Percentiles rank a stretch among this genome's conserved stretches.
These are phyloP conservation scores for Exophiala xenobiotica DNA, from an alignment of 2,329 filamentous ascomycete species.

Conservation along the genomic window DNA sequence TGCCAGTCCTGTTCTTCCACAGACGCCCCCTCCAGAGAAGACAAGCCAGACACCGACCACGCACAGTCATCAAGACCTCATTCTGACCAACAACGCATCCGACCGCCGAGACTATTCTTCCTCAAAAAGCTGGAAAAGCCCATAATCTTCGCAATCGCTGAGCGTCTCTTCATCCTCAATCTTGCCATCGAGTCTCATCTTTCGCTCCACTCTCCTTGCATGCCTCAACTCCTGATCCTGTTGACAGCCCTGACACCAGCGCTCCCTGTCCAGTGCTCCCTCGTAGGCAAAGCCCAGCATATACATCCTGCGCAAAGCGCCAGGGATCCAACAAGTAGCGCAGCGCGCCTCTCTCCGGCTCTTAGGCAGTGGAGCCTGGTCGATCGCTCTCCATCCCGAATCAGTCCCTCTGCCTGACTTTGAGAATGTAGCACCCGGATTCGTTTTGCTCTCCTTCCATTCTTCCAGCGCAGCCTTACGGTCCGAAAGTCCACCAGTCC, in stretches of 20 bases:
- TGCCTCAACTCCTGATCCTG: slow-evolving; percentile 12
- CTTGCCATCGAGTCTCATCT: neutral
- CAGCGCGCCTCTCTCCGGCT: slow-evolving; percentile 20
- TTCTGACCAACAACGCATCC: no score
- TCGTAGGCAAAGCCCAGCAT: slow-evolving; percentile 20
- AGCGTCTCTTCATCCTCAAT: slow-evolving; percentile 2
- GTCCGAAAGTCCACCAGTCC: slow-evolving; percentile 13
- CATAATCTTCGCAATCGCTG: slow-evolving; percentile 8
- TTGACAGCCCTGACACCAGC: slow-evolving; percentile 21
- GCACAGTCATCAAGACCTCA: no score
- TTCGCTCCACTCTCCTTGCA: slow-evolving; percentile 10
- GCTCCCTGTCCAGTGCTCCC: slow-evolving; percentile 16
- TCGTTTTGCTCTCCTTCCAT: slow-evolving; percentile 17
- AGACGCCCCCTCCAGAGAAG: no score
- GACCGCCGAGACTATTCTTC: no score
- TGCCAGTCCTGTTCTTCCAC: no score
- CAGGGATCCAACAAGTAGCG: slow-evolving; percentile 22
- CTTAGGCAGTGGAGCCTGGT: slow-evolving; percentile 17
- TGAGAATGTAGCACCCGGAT: neutral
- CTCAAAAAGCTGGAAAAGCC: slow-evolving; percentile 11
- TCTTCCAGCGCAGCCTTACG: slow-evolving; percentile 20
- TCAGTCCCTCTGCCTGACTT: neutral
- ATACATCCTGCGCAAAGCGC: slow-evolving; percentile 12
- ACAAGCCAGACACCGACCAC: no score
- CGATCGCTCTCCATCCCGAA: slow-evolving; percentile 16